Base-by-base conservation (phyloP, 331 rosid species). In the Prunus yedoensis region DNA sequence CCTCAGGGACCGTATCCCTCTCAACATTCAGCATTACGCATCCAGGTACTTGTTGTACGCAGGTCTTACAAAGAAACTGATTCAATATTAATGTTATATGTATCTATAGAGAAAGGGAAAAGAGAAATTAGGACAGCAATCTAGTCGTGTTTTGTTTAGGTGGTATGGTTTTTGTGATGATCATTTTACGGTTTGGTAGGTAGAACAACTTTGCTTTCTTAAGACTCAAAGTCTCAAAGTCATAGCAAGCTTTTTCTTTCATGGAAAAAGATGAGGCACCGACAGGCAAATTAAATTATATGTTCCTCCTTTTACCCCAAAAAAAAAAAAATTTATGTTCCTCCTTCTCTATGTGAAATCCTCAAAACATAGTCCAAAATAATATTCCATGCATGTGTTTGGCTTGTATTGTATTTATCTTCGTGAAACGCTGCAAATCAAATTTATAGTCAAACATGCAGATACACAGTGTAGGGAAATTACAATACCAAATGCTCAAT, bases 141-240 rank as follows among this genome's bases (percentile, higher is more conserved):
- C 70, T 21, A 35, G 46, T 62, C 53, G 16, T 61, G 35, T 71
- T 47, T 53, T 10, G 28, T 77, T 80, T 68, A 27, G 51, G 35
- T 75, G 76, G 38, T 32, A 32, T 78, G 59, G 66, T 77, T 68
- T 85, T 77, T 77, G 71, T 62, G 61, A 51, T 52, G 23, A 64
- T 73, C 60, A 27, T 70, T 74, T 10, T 20, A 77, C 70, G 67
- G 21, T 56, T 73, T 5, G 53, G 28, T 56, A 38, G 78, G 83
- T 20, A 61, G 25, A 71, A 63, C 59, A 80, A 66, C 88, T 83
- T 91, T 86, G 83, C 90, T 89, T 89, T 77, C 68, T 75, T 35
- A 30, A 79, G 85, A 91, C 86, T 77, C 88, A 89, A 89, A 86
- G 90, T 68, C 52, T 47, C 52, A 47, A 12, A 47, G 14, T 49